phyloP scores from a whole-genome alignment of 768 basidiomycete species.

The Collybiopsis confluens region DNA sequence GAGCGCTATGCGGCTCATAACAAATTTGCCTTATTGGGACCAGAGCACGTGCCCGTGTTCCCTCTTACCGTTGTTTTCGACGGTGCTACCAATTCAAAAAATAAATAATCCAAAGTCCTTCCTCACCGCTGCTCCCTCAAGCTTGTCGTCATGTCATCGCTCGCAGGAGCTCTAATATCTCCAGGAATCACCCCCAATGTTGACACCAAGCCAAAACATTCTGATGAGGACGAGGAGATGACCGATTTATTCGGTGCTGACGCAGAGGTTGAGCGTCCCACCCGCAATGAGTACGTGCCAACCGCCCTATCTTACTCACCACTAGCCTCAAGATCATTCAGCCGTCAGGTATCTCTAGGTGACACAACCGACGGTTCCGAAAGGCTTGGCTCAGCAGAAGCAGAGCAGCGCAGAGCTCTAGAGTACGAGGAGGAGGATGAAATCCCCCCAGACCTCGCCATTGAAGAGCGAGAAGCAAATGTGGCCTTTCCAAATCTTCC shows the following conservation, averaged over 20 bases:
- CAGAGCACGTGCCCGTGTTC: not conserved
- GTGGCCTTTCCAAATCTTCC: conserved; percentile 87
- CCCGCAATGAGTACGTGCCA: not conserved
- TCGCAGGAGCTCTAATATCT: conserved; percentile 53
- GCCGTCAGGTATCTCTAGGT: conserved; percentile 3
- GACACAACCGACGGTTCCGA: conserved; percentile 44
- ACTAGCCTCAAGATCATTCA: not conserved
- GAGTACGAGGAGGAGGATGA: conserved; percentile 87
- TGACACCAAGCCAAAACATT: conserved; percentile 19
- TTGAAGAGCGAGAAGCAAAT: conserved; percentile 62
- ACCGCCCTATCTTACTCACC: not conserved
- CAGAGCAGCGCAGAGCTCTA: conserved; percentile 48
- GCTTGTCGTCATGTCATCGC: conserved; percentile 53
- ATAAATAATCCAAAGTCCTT: not conserved
- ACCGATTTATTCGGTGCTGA: conserved; percentile 81
- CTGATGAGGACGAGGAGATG: conserved; percentile 53
- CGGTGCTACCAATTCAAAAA: not conserved
- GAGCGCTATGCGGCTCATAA: not conserved
- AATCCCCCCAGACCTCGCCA: conserved; percentile 48
- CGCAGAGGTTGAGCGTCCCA: conserved; percentile 30
- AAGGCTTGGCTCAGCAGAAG: conserved; percentile 44
- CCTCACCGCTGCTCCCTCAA: not conserved
- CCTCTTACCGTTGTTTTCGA: not conserved
- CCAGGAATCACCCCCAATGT: conserved; percentile 11
- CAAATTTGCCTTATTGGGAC: not conserved